Evolutionary conservation across 345 rosid species (phyloP).

Genomic region (Carallia brachiata): DNA sequence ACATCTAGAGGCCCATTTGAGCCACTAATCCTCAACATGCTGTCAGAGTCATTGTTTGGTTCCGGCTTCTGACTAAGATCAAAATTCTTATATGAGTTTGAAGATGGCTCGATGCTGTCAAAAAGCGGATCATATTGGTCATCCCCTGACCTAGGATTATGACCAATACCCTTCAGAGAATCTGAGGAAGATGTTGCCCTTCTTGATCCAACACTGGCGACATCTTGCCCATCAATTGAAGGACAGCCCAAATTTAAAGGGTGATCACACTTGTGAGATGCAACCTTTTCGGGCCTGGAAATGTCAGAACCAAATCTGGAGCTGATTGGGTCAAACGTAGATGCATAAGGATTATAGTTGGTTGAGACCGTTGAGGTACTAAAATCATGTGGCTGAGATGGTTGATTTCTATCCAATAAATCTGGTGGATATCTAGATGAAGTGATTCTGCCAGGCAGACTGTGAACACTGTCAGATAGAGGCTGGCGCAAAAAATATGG

Average conservation of each 20-base stretch:
- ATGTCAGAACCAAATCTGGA: conserved; percentile 38
- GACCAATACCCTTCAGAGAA: conserved; percentile 36
- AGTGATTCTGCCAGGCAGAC: conserved; percentile 24
- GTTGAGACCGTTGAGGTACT: conserved; percentile 32
- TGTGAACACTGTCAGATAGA: conserved; percentile 12
- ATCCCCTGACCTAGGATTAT: conserved; percentile 33
- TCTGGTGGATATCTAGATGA: conserved; percentile 32
- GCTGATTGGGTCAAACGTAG: conserved; percentile 42
- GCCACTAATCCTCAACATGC: conserved; percentile 37
- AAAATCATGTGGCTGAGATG: conserved; percentile 23
- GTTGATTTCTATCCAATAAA: conserved; percentile 26
- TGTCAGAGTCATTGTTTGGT: conserved; percentile 37
- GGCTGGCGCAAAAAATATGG: conserved; percentile 22
- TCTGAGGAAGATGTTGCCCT: conserved; percentile 41
- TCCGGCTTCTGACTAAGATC: conserved; percentile 42
- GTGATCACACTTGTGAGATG: conserved; percentile 22
- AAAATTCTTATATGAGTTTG: conserved; percentile 38
- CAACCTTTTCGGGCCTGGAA: conserved; percentile 33
- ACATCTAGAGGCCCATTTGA: conserved; percentile 55
- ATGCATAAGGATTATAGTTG: conserved; percentile 39
- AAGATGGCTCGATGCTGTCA: conserved; percentile 72
- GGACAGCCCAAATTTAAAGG: conserved; percentile 27
- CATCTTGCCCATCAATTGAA: conserved; percentile 33
- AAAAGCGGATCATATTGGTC: conserved; percentile 86
- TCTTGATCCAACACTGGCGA: conserved; percentile 35